These are phyloP conservation scores for Coprinellus micaceus DNA, from an alignment of 768 basidiomycete species.

Conservation along the genomic window DNA sequence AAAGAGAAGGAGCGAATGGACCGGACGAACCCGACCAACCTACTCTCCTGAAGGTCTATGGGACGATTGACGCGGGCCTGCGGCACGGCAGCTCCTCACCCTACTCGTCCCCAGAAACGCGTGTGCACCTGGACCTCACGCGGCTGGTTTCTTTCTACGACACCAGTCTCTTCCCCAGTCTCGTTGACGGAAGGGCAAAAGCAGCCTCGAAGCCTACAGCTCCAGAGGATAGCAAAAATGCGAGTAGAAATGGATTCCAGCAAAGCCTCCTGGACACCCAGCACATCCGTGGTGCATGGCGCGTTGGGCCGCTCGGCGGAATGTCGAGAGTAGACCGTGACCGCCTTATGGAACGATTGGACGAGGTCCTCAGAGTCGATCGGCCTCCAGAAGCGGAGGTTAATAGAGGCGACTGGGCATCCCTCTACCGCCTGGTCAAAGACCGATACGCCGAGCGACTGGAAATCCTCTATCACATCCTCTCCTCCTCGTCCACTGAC, in stretches of 20 bases:
- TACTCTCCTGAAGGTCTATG: conserved; percentile 6
- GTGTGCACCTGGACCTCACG: conserved; percentile 38
- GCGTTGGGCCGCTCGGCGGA: background rate
- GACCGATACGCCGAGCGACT: conserved; percentile 40
- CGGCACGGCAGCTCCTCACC: conserved; percentile 26
- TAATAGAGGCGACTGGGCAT: conserved; percentile 41
- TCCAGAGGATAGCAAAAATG: background rate
- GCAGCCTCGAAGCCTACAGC: background rate
- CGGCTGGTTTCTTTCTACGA: conserved; percentile 44
- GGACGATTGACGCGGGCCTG: conserved; percentile 30
- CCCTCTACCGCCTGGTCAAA: conserved; percentile 32
- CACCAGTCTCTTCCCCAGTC: conserved; percentile 30
- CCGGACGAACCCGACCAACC: background rate
- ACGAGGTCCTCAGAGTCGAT: background rate
- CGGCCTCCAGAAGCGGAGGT: background rate
- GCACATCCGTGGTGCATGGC: background rate
- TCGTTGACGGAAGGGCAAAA: conserved; percentile 28
- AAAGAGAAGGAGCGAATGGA: too few relatives aligned
- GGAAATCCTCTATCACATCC: conserved; percentile 34
- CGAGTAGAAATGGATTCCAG: background rate
- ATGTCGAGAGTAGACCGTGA: background rate
- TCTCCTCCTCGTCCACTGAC: conserved; percentile 17
- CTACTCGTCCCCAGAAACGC: conserved; percentile 37
- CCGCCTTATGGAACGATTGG: background rate
- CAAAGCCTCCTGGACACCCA: background rate